Evolutionary conservation across 192 early-diverging fungal species (phyloP).

Genomic region (Powellomyces hirtus): DNA sequence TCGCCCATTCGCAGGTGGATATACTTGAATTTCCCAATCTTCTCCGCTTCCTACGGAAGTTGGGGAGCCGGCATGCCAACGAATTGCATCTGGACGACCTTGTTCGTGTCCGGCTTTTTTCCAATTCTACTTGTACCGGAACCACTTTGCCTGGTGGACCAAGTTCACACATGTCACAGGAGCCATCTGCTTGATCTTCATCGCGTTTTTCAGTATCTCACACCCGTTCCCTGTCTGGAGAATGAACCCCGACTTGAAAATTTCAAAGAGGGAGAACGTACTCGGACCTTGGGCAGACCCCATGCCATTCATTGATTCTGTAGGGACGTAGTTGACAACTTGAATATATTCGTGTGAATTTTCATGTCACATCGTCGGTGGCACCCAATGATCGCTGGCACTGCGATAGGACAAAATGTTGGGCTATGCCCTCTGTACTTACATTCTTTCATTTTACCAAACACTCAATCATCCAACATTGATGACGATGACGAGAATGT

Average conservation of each 20-base stretch:
- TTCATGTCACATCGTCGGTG: no score
- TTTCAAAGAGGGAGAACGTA: no score
- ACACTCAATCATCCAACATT: no score
- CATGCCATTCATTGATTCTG: no score
- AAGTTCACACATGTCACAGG: conserved; percentile 71
- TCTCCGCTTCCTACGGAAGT: conserved; percentile 3
- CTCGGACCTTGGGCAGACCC: no score
- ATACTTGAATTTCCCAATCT: conserved; percentile 54
- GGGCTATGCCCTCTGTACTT: no score
- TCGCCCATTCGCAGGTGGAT: conserved; percentile 26
- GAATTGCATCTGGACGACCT: conserved; percentile 20
- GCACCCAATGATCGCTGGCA: no score
- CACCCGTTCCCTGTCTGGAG: conserved; percentile 24
- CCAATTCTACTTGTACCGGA: conserved; percentile 51
- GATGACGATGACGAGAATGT: no score
- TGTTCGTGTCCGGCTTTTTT: conserved; percentile 42
- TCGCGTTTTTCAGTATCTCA: conserved; percentile 10
- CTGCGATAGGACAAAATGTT: no score
- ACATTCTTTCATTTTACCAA: no score
- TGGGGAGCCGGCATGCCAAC: conserved; percentile 4
- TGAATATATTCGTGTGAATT: no score
- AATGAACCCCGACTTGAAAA: conserved; percentile 11
- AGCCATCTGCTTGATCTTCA: conserved; percentile 31
- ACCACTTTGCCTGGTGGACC: conserved; percentile 26
- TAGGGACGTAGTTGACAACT: no score